A percentile compares a stretch with the other conserved stretches of the same genome.
Evolutionary conservation across 1,284 basidiomycete species (phyloP).

Genomic region (Leccinum ponderosum): DNA sequence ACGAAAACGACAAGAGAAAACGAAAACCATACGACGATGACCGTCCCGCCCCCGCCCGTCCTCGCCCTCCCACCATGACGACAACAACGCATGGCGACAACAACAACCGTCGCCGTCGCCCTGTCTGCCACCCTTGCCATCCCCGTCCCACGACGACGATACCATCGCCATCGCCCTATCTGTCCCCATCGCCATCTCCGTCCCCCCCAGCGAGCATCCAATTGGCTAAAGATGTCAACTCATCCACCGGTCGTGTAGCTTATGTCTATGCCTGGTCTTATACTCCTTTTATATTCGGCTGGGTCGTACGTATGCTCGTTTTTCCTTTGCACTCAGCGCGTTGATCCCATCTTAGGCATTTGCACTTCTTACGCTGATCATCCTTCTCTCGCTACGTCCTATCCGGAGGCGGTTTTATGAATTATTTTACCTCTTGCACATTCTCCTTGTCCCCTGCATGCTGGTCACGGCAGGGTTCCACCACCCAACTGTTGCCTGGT

Average conservation of each 20-base stretch:
- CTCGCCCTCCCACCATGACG: no score
- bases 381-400: constrained; percentile 61
- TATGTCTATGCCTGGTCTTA: constrained; percentile 69
- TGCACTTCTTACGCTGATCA: constrained; percentile 66
- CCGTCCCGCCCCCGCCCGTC: no score
- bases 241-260: constrained; percentile 50
- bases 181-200: no score
- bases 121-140: no score
- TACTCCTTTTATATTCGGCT: constrained; percentile 72
- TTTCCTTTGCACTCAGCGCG: constrained; percentile 6
- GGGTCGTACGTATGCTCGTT: constrained; percentile 51
- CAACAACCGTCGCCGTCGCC: no score
- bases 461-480: constrained; percentile 66
- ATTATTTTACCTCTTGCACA: constrained; percentile 72
- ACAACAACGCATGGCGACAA: no score
- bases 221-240: constrained; percentile 53
- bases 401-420: constrained; percentile 75
- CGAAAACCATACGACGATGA: no score
- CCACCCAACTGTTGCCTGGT: constrained; percentile 69
- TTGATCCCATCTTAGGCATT: constrained; percentile 55
- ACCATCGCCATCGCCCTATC: no score
- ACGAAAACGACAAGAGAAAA: no score
- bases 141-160: no score
- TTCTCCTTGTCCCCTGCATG: constrained; percentile 65
- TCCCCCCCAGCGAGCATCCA: constrained; percentile 60